Conservation (phyloP, 2,329 filamentous ascomycete genomes). For the Fonsecaea multimorphosa region DNA sequence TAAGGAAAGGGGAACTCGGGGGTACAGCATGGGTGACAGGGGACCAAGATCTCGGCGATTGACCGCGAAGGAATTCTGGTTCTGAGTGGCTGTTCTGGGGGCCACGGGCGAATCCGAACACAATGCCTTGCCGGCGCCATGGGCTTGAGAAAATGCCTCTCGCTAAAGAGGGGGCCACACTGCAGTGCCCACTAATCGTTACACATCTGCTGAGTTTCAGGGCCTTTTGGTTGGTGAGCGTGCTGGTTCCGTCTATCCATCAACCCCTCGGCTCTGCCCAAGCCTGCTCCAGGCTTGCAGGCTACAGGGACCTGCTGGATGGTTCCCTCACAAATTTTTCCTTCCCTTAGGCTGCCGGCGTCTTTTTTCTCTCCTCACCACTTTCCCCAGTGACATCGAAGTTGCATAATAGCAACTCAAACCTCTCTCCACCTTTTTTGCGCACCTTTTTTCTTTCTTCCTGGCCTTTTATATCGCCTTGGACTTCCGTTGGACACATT, state of each 20-base stretch:
- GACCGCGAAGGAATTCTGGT: constrained; percentile 3
- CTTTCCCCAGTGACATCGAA: constrained; percentile 12
- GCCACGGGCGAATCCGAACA: neutral
- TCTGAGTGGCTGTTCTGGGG: neutral
- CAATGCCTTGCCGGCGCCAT: neutral
- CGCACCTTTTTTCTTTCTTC: constrained; percentile 2
- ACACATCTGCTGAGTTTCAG: neutral
- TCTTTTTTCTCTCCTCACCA: constrained; percentile 5
- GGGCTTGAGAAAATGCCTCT: neutral
- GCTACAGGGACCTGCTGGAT: neutral
- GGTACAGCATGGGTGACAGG: neutral
- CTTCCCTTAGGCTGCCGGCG: neutral
- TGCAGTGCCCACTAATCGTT: constrained; percentile 1
- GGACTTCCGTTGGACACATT: constrained; percentile 1
- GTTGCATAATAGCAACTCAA: constrained; percentile 13
- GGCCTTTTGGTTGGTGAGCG: neutral
- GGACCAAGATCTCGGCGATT: constrained; percentile 10
- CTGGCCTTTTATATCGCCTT: neutral
- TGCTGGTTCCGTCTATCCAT: neutral
- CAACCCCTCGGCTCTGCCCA: neutral
- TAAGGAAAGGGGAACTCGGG: neutral
- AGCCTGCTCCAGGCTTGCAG: too few relatives aligned
- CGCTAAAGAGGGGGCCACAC: neutral
- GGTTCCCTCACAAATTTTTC: neutral
- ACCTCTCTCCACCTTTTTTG: constrained; percentile 6